Evolutionary conservation across 345 rosid genomes (phyloP).

Genomic region (Dovyalis caffra): DNA sequence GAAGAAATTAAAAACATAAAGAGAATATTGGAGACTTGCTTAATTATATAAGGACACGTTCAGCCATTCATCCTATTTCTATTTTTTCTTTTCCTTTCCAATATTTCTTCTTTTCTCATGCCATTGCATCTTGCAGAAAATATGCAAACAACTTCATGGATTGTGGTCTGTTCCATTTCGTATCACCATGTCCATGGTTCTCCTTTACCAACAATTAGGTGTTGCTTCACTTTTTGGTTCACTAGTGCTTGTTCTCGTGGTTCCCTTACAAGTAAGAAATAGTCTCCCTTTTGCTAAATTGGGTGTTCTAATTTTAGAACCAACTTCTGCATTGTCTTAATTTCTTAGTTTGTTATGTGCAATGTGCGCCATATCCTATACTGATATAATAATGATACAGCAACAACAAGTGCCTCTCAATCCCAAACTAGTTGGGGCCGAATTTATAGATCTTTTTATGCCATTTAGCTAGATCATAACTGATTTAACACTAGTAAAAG

Average conservation of each 20-base stretch:
- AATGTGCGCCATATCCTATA: background rate
- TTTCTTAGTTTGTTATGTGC: background rate
- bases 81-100: background rate
- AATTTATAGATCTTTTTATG: too few relatives aligned
- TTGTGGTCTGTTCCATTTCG: constrained; percentile 38
- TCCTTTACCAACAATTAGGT: constrained; percentile 35
- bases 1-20: too few relatives aligned
- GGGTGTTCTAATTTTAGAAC: background rate
- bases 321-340: background rate
- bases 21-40: background rate
- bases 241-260: constrained; percentile 23
- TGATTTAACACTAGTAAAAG: too few relatives aligned
- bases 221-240: constrained; percentile 34
- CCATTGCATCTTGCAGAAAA: constrained; percentile 17
- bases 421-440: background rate
- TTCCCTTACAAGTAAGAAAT: constrained; percentile 23
- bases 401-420: background rate
- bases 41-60: background rate
- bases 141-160: constrained; percentile 31
- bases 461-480: too few relatives aligned
- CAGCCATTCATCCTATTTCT: background rate
- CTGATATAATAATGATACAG: background rate
- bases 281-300: background rate
- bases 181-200: constrained; percentile 32
- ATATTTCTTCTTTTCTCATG: background rate